A percentile compares a stretch with the other conserved stretches of the same genome.
Evolutionary conservation across 108 stramenopile species (phyloP).

Genomic region (Cyclotella choctawhatcheeana): DNA sequence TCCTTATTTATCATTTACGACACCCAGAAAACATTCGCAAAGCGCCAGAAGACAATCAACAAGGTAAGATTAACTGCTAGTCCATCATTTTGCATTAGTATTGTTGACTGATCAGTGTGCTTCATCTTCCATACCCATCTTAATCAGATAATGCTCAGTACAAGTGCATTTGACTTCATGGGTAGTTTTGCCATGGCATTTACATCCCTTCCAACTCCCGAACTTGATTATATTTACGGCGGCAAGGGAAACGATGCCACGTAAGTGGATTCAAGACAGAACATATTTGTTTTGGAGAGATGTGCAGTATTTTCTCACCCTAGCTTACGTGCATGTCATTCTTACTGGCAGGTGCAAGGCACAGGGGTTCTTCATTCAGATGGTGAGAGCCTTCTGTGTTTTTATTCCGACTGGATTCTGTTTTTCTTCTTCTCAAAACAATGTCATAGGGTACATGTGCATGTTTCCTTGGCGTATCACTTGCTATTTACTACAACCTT

Average conservation of each 20-base stretch:
- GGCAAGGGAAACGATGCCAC: conserved; percentile 27
- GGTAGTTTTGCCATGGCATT: conserved; percentile 13
- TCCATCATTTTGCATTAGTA: background rate
- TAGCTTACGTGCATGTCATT: too few relatives aligned
- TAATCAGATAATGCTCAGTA: background rate
- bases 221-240: conserved; percentile 27
- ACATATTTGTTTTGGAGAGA: too few relatives aligned
- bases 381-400: conserved; percentile 11
- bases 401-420: background rate
- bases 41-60: background rate
- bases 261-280: too few relatives aligned
- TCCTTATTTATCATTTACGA: conserved; percentile 5
- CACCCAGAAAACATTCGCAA: background rate
- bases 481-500: conserved; percentile 1
- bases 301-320: too few relatives aligned
- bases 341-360: too few relatives aligned
- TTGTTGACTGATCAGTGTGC: background rate
- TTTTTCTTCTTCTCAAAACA: background rate
- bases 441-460: too few relatives aligned
- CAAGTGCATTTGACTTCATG: conserved; percentile 20
- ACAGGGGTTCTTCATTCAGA: conserved; percentile 52
- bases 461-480: conserved; percentile 1
- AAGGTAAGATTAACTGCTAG: background rate
- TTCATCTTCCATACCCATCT: background rate
- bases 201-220: conserved; percentile 12